A percentile compares a stretch with the other conserved stretches of the same genome.
phyloP scores from a whole-genome alignment of 139 green algal species.

The Picocystis salinarum region DNA sequence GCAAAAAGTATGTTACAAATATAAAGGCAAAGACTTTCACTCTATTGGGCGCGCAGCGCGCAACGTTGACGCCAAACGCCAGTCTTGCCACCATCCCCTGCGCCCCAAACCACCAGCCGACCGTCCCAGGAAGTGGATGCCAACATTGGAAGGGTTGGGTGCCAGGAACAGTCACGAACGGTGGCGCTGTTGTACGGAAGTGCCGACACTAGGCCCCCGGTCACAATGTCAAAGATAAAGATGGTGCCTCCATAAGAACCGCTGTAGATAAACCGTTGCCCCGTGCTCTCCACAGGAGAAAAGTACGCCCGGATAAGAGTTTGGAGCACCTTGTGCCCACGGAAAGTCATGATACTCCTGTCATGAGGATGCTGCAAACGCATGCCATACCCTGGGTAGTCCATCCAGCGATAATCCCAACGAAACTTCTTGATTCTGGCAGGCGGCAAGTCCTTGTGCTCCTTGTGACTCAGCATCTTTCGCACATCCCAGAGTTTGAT shows the following conservation, averaged over 20 bases:
- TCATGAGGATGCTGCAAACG: constrained; percentile 64
- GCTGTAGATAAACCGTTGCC: constrained; percentile 77
- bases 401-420: constrained; percentile 45
- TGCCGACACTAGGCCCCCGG: constrained; percentile 22
- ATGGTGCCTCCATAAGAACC: constrained; percentile 45
- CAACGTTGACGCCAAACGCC: too few species aligned
- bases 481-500: constrained; percentile 85
- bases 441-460: constrained; percentile 2
- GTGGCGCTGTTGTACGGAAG: not conserved
- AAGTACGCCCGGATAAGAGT: constrained; percentile 91
- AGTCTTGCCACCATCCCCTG: not conserved
- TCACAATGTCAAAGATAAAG: constrained; percentile 65
- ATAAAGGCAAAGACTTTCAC: too few species aligned
- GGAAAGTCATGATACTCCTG: constrained; percentile 58
- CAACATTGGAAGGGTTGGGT: constrained; percentile 55
- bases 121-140: constrained; percentile 59
- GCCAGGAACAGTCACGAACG: constrained; percentile 66
- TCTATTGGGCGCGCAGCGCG: too few species aligned
- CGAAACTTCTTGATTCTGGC: not conserved
- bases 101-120: constrained; percentile 32
- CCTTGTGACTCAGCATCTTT: constrained; percentile 6
- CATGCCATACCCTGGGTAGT: constrained; percentile 44
- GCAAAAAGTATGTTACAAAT: too few species aligned
- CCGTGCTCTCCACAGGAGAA: constrained; percentile 42
- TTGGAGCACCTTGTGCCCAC: constrained; percentile 60